A percentile compares a stretch with the other conserved stretches of the same genome.
Evolutionary conservation across 768 basidiomycete genomes (phyloP).

Genomic region (Fomitopsis serialis): DNA sequence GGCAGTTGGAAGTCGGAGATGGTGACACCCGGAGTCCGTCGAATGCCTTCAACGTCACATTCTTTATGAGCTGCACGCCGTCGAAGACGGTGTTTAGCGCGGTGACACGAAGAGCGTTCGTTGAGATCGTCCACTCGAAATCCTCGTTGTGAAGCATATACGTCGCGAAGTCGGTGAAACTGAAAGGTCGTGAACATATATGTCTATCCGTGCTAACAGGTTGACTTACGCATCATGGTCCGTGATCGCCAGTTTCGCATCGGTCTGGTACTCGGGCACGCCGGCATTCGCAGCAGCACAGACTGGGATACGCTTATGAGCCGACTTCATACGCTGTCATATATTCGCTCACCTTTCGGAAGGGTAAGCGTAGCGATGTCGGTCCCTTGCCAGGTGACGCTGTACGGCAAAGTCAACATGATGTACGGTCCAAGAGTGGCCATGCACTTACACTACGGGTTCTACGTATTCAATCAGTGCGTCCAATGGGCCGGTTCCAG

Average conservation of each 20-base stretch:
- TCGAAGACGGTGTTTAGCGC: slow-evolving; percentile 70
- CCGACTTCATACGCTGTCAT: too few relatives aligned
- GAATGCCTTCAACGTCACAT: slow-evolving; percentile 62
- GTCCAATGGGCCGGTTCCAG: slow-evolving; percentile 63
- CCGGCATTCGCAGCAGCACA: slow-evolving; percentile 65
- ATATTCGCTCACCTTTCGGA: slow-evolving; percentile 40
- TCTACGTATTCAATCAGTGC: slow-evolving; percentile 62
- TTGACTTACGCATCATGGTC: slow-evolving; percentile 40
- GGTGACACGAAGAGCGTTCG: slow-evolving; percentile 52
- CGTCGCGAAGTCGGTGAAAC: slow-evolving; percentile 63
- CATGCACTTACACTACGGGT: slow-evolving; percentile 45
- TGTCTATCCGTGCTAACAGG: background rate
- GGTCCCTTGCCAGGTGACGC: slow-evolving; percentile 58
- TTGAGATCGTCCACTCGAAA: slow-evolving; percentile 70
- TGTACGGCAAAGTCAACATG: slow-evolving; percentile 17
- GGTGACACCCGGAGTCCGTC: slow-evolving; percentile 65
- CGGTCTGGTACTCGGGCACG: slow-evolving; percentile 55
- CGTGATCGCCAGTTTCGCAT: slow-evolving; percentile 50
- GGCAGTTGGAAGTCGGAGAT: slow-evolving; percentile 71
- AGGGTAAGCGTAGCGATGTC: slow-evolving; percentile 60
- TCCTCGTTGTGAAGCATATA: slow-evolving; percentile 57
- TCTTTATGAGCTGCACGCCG: slow-evolving; percentile 54
- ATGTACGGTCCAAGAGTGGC: background rate
- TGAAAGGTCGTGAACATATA: slow-evolving; percentile 10
- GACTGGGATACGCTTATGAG: slow-evolving; percentile 29